Evolutionary conservation across 345 rosid genomes (phyloP).

Genomic region (Excoecaria cochinchinensis): DNA sequence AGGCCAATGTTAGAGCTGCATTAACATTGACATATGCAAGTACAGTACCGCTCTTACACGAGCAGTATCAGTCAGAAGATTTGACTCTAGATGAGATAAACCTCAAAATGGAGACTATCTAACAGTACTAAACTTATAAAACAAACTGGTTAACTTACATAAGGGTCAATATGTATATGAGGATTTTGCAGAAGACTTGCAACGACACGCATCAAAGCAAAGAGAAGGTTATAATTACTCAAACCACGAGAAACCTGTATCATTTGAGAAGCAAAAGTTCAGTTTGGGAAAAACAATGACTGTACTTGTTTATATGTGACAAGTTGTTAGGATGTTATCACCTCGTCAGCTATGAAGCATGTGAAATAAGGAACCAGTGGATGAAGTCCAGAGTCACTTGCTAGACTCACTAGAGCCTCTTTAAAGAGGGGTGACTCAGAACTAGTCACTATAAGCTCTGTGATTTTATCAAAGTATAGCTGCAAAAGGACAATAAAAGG

Average conservation of each 20-base stretch:
- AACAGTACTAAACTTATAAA: neutral
- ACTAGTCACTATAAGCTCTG: constrained; percentile 74
- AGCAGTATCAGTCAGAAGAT: neutral
- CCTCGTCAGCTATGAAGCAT: constrained; percentile 91
- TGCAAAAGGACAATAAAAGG: constrained; percentile 37
- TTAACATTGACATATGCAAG: neutral
- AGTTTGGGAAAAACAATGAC: constrained; percentile 22
- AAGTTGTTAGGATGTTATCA: constrained; percentile 31
- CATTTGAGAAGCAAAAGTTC: constrained; percentile 21
- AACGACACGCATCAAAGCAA: constrained; percentile 89
- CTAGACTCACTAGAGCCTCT: constrained; percentile 87
- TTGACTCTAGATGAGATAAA: neutral
- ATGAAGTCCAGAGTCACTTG: constrained; percentile 96
- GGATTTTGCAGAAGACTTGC: constrained; percentile 84
- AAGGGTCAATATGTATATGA: constrained; percentile 86
- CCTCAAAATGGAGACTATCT: neutral
- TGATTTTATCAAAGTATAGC: constrained; percentile 94
- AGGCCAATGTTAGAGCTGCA: neutral
- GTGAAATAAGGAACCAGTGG: constrained; percentile 98
- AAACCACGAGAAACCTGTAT: constrained; percentile 89
- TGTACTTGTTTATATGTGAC: neutral
- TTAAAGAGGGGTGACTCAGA: constrained; percentile 74
- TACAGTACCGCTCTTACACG: neutral
- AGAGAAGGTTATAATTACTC: constrained; percentile 72
- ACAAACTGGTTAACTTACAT: constrained; percentile 55